Percentiles rank a stretch among this genome's conserved stretches.
phyloP scores from a whole-genome alignment of 208 protist species.

The Trypanosoma conorhini region DNA sequence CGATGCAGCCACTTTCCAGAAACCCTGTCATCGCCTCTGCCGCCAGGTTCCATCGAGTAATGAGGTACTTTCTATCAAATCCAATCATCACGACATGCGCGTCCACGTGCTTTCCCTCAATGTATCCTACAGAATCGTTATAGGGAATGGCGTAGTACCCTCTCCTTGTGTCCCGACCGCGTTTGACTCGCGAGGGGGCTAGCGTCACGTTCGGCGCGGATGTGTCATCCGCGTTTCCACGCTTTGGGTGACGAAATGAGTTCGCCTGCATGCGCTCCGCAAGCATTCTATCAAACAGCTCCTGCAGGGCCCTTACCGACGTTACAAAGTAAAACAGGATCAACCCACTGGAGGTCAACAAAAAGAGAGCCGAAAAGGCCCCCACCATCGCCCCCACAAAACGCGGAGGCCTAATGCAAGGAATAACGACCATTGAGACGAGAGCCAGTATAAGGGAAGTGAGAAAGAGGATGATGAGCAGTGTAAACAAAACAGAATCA shows the following conservation, averaged over 20 bases:
- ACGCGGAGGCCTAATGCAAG: conserved; percentile 41
- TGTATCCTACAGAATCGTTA: conserved; percentile 70
- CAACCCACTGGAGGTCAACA: conserved; percentile 34
- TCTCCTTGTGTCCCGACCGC: conserved; percentile 44
- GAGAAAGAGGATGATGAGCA: conserved; percentile 53
- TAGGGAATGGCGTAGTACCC: conserved; percentile 86
- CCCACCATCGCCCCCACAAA: conserved; percentile 46
- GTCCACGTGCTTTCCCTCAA: conserved; percentile 82
- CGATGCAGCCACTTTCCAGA: conserved; percentile 74
- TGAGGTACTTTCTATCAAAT: conserved; percentile 70
- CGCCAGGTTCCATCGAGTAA: conserved; percentile 86
- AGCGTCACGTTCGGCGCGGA: background rate
- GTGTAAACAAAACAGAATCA: conserved; percentile 37
- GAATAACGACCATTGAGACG: conserved; percentile 53
- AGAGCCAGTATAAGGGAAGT: conserved; percentile 45
- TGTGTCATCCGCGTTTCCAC: conserved; percentile 4
- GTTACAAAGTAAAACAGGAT: conserved; percentile 49
- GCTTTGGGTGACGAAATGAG: background rate
- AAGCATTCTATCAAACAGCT: conserved; percentile 53
- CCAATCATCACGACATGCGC: conserved; percentile 90
- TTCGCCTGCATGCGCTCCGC: conserved; percentile 46
- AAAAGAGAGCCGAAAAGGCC: conserved; percentile 44
- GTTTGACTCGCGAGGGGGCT: background rate
- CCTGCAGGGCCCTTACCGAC: conserved; percentile 44
- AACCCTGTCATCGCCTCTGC: conserved; percentile 89